Evolutionary conservation across 768 basidiomycete genomes (phyloP), one percentile per base, ranked within the genome.

Genomic region (Suillus brevipes): DNA sequence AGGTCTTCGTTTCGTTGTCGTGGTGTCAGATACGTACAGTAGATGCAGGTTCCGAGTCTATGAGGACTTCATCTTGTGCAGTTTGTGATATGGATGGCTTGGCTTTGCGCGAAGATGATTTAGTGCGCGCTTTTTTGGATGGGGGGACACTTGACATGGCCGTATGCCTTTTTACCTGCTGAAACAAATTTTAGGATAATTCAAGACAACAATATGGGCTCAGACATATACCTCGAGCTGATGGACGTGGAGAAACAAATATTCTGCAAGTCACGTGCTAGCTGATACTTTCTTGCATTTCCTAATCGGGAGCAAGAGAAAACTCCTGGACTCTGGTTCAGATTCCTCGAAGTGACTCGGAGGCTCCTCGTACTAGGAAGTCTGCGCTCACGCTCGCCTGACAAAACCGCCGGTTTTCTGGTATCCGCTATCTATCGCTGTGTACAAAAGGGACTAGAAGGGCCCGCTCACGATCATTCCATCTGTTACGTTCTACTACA

Each of bases 111-210:
- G 59, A 31, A 52, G 76, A 72, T n/a, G 85, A 79, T 76, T 88
- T 90, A 64, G 79, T 77, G 60, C 82, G 82, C 55, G 72, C 65
- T 73, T 85, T 87, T 80, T 85, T 88, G 12, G 83, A 71, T 69
- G 82, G 84, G 68, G 78, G 77, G 34, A 78, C 68, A 38, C 83
- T 77, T 16, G 84, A 74, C 83, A 85, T 84, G 28, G 6, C 1
- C 1, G 18, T 59, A 8, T 28, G 40, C 18, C 40, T 59, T 42
- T 59, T 59, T 13, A 31, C 18, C 40, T 59, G 58, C 12, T 42
- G 23, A 28, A 59, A 28, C 40, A 31, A 42, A 20, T 40, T 59
- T 42, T 31, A 20, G 23, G 5, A 31, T 28, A 31, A 28, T 63
- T 16, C 10, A 20, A 23, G 61, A 60, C 18, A 58, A n/a, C 14